A percentile compares a stretch with the other conserved stretches of the same genome.
These are phyloP conservation scores for Carex kokanica DNA, from an alignment of 176 grass and related monocot genomes.

Conservation along the genomic window DNA sequence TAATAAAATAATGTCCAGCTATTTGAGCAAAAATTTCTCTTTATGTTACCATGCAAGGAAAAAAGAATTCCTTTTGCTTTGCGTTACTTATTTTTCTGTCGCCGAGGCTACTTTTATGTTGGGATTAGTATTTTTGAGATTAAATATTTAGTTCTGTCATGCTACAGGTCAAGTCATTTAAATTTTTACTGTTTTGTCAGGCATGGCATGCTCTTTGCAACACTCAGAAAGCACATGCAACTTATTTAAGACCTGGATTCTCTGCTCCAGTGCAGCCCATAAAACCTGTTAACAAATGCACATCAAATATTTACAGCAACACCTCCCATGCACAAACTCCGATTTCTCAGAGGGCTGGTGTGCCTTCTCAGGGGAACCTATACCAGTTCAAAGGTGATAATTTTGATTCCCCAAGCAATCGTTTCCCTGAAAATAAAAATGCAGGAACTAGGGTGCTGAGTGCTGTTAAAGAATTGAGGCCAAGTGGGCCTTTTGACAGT, in stretches of 20 bases:
- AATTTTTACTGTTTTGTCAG: conserved; percentile 29
- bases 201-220: conserved; percentile 77
- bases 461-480: conserved; percentile 6
- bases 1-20: neutral
- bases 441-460: neutral
- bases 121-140: conserved; percentile 6
- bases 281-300: conserved; percentile 5
- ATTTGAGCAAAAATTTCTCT: conserved; percentile 19
- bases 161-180: neutral
- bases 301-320: conserved; percentile 38
- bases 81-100: neutral
- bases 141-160: neutral
- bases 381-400: conserved; percentile 19
- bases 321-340: conserved; percentile 13
- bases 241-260: conserved; percentile 87
- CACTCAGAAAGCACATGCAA: conserved; percentile 46
- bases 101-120: neutral
- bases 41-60: neutral
- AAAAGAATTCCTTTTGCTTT: neutral
- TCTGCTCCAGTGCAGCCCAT: conserved; percentile 39
- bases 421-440: neutral
- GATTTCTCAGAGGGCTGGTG: conserved; percentile 18
- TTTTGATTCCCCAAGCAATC: conserved; percentile 5
- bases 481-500: neutral
- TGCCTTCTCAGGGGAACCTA: conserved; percentile 30